These are phyloP conservation scores for Amauroascus niger DNA, from an alignment of 2,329 filamentous ascomycete genomes.

Conservation along the genomic window DNA sequence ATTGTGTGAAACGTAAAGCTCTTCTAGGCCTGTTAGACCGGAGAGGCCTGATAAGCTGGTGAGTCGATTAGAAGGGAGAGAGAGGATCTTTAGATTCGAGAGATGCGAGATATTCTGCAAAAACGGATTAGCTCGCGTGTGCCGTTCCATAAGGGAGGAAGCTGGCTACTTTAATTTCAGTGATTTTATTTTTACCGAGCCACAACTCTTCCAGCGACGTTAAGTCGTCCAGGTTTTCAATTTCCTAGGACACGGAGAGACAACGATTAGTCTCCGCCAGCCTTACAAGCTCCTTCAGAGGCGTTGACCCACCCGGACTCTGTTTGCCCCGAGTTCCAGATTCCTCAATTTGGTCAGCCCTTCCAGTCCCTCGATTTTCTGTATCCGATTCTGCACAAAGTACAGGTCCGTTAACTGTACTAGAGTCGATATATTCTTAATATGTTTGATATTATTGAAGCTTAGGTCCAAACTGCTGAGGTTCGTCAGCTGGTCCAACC, in stretches of 20 bases:
- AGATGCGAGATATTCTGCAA: conserved; percentile 57
- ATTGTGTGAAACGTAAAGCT: conserved; percentile 94
- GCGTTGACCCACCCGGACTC: conserved; percentile 53
- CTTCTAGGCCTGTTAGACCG: conserved; percentile 67
- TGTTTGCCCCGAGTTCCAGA: conserved; percentile 84
- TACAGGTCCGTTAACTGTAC: conserved; percentile 72
- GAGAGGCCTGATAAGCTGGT: conserved; percentile 65
- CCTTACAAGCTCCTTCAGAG: background rate
- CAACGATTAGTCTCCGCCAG: background rate
- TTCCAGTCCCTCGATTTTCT: conserved; percentile 73
- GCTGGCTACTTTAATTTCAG: conserved; percentile 54
- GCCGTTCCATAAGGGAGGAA: background rate
- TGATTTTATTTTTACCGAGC: conserved; percentile 96
- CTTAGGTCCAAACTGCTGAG: conserved; percentile 78
- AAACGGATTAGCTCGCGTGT: conserved; percentile 9
- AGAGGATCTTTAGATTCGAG: conserved; percentile 72
- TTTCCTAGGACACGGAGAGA: conserved; percentile 44
- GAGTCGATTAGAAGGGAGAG: conserved; percentile 91
- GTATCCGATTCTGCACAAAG: conserved; percentile 91
- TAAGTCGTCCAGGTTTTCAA: conserved; percentile 72
- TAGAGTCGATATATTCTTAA: conserved; percentile 76
- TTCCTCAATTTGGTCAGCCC: conserved; percentile 65
- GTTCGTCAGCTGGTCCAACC: conserved; percentile 65
- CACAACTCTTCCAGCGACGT: conserved; percentile 77
- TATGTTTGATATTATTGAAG: conserved; percentile 99